phyloP scores from a whole-genome alignment of 2,329 filamentous ascomycete species.

The Alternaria sp. region DNA sequence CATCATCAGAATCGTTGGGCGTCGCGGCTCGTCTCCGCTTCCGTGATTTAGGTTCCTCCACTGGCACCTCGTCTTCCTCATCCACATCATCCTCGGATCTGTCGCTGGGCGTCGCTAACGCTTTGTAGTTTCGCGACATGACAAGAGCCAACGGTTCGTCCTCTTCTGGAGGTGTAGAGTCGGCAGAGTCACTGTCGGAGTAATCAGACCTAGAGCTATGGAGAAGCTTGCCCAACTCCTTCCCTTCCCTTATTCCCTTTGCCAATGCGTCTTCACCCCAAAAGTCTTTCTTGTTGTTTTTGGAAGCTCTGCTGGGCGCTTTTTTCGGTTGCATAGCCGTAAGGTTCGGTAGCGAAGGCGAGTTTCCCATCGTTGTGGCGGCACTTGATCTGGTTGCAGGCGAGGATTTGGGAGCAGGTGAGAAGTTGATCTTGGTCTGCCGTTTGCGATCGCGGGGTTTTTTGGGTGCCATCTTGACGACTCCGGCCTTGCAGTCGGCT shows the following conservation, averaged over 20 bases:
- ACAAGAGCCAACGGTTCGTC: not conserved
- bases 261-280: slow-evolving; percentile 37
- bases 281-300: slow-evolving; percentile 23
- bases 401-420: slow-evolving; percentile 53
- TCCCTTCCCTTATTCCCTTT: slow-evolving; percentile 20
- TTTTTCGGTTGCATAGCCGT: slow-evolving; percentile 26
- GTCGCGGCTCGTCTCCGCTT: slow-evolving; percentile 28
- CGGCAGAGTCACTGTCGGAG: slow-evolving; percentile 23
- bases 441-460: slow-evolving; percentile 38
- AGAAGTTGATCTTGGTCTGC: slow-evolving; percentile 57
- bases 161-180: slow-evolving; percentile 20
- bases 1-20: slow-evolving; percentile 13
- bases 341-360: slow-evolving; percentile 16
- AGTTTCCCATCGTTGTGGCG: slow-evolving; percentile 11
- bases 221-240: slow-evolving; percentile 33
- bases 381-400: slow-evolving; percentile 33
- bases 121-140: slow-evolving; percentile 27
- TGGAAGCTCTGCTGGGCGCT: slow-evolving; percentile 22
- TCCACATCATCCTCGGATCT: slow-evolving; percentile 11
- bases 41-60: slow-evolving; percentile 14
- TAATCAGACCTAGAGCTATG: slow-evolving; percentile 37
- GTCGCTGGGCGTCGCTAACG: slow-evolving; percentile 10
- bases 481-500: not conserved
- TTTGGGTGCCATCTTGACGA: slow-evolving; percentile 35
- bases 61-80: slow-evolving; percentile 7